A percentile compares a stretch with the other conserved stretches of the same genome.
Evolutionary conservation across 345 rosid genomes (phyloP).

Genomic region (Eucalyptus grandis): DNA sequence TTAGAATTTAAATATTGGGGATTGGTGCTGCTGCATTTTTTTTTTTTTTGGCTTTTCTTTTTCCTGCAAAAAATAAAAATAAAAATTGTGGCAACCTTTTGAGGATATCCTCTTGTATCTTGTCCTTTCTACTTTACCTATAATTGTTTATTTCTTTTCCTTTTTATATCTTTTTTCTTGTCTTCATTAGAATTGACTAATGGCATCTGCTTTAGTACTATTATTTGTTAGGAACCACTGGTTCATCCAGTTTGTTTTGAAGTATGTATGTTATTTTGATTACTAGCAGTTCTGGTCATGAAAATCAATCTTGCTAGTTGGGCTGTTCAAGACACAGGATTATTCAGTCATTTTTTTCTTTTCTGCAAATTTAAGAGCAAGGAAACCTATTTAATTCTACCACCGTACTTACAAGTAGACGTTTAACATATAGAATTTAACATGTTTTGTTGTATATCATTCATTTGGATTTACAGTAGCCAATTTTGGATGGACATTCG

Average conservation of each 20-base stretch:
- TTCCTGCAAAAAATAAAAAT: neutral
- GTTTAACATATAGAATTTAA: neutral
- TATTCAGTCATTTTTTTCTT: neutral
- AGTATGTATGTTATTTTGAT: neutral
- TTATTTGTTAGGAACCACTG: neutral
- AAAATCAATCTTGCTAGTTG: neutral
- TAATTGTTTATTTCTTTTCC: neutral
- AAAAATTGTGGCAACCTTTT: neutral
- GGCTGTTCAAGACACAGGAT: neutral
- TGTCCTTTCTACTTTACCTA: neutral
- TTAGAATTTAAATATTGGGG: neutral
- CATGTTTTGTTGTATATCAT: neutral
- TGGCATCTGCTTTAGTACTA: neutral
- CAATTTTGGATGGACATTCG: conserved; percentile 70
- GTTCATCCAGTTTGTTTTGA: neutral
- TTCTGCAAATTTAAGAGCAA: neutral
- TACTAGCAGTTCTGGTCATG: neutral
- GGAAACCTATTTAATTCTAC: neutral
- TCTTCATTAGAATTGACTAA: neutral
- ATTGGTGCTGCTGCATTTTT: neutral
- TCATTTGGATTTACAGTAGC: conserved; percentile 43
- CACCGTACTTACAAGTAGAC: neutral
- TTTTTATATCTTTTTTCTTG: neutral
- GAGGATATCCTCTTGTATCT: neutral
- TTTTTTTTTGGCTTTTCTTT: neutral